phyloP scores from a whole-genome alignment of 2,329 filamentous ascomycete genomes.

The Epichloe bromicola region DNA sequence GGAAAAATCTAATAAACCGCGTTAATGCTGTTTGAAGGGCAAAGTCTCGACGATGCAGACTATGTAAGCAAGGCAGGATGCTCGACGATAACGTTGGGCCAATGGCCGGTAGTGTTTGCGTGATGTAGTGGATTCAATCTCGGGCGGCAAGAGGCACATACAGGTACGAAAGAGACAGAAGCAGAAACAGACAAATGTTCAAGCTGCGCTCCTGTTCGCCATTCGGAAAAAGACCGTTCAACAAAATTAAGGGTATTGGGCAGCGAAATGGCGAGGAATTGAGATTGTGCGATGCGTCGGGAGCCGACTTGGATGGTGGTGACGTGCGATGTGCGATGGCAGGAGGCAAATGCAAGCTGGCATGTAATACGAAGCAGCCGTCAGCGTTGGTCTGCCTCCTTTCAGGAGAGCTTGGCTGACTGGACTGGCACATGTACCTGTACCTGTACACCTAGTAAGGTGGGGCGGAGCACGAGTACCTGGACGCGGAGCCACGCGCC shows the following conservation, averaged over 20 bases:
- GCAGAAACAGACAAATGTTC: conserved; percentile 8
- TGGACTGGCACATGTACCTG: not conserved
- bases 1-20: not conserved
- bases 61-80: not conserved
- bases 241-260: not conserved
- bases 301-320: not conserved
- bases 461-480: not conserved
- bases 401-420: not conserved
- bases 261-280: not conserved
- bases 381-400: not conserved
- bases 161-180: conserved; percentile 6
- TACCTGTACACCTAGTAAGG: no score
- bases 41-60: conserved; percentile 6
- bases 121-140: not conserved
- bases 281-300: not conserved
- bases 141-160: not conserved
- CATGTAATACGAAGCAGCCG: not conserved
- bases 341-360: conserved; percentile 8
- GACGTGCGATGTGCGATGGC: conserved; percentile 4
- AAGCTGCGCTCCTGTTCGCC: conserved; percentile 9
- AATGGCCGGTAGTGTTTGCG: not conserved
- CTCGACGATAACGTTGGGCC: not conserved
- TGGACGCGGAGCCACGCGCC: not conserved
- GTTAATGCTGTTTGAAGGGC: not conserved
- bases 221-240: conserved; percentile 6